These are phyloP conservation scores for Saccharum hybrid DNA, from an alignment of 202 grass and related monocot species.

Conservation along the genomic window DNA sequence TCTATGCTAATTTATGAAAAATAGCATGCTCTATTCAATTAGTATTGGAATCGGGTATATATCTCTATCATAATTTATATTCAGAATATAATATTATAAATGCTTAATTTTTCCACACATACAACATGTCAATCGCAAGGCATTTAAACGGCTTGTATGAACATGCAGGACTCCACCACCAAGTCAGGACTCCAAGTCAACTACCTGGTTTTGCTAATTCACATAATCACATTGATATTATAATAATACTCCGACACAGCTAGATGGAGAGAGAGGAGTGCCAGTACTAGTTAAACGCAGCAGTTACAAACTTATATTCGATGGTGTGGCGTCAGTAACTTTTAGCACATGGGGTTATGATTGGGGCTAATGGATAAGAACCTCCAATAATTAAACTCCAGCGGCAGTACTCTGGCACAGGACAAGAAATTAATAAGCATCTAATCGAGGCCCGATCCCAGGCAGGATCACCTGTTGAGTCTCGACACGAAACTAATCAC, in stretches of 20 bases:
- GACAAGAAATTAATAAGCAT: conserved; percentile 41
- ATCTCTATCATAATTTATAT: not conserved
- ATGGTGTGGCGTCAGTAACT: conserved; percentile 33
- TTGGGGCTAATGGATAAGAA: conserved; percentile 53
- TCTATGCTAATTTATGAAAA: not conserved
- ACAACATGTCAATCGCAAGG: not conserved
- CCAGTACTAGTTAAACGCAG: not conserved
- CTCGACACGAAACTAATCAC: conserved; percentile 32
- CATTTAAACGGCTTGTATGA: not conserved
- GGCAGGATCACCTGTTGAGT: conserved; percentile 41
- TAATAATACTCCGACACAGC: not conserved
- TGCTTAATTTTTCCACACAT: not conserved
- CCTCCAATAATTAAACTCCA: conserved; percentile 49
- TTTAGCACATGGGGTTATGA: conserved; percentile 56
- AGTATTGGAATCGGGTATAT: not conserved
- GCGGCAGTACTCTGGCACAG: conserved; percentile 38
- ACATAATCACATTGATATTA: not conserved
- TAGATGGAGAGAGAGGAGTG: not conserved
- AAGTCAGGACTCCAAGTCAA: not conserved
- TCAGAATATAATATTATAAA: not conserved
- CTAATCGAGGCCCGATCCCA: conserved; percentile 44
- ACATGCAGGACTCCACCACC: not conserved
- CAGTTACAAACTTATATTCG: not conserved
- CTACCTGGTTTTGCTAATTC: not conserved
- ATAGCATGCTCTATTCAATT: not conserved